phyloP scores from a whole-genome alignment of 345 rosid species.

The Heritiera fomes region DNA sequence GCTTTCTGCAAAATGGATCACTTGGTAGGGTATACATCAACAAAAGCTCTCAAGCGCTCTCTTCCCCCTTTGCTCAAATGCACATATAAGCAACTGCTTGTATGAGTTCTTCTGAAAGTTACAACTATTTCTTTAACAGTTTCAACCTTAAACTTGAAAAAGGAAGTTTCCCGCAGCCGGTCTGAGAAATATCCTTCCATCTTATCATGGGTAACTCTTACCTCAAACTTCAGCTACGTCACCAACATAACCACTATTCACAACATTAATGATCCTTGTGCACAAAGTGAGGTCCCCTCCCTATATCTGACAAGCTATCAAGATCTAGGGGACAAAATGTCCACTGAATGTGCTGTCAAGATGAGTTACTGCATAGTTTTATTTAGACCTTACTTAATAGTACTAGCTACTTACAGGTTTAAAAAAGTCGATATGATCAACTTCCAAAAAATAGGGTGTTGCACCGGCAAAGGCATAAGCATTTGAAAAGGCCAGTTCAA shows the following conservation, averaged over 20 bases:
- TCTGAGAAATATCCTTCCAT: background rate
- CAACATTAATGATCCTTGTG: background rate
- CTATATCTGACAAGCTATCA: background rate
- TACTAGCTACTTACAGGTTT: constrained; percentile 60
- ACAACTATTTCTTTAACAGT: background rate
- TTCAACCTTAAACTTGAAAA: no score
- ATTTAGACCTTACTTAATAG: background rate
- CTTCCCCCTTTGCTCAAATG: background rate
- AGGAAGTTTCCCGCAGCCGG: background rate
- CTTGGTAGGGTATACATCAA: background rate
- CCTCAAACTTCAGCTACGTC: constrained; percentile 61
- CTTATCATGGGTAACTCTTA: constrained; percentile 59
- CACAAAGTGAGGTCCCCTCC: background rate
- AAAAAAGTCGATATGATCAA: constrained; percentile 85
- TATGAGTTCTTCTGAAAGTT: constrained; percentile 7
- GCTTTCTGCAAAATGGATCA: background rate
- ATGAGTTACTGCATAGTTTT: background rate
- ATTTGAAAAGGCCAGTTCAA: constrained; percentile 78
- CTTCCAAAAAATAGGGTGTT: constrained; percentile 75
- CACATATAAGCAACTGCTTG: background rate
- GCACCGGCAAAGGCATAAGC: constrained; percentile 87
- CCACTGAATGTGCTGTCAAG: background rate
- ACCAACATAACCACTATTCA: background rate
- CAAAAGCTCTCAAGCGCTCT: background rate
- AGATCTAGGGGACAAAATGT: background rate